These are phyloP conservation scores for Pholiota adiposa DNA, from an alignment of 1,284 basidiomycete genomes.

Conservation along the genomic window DNA sequence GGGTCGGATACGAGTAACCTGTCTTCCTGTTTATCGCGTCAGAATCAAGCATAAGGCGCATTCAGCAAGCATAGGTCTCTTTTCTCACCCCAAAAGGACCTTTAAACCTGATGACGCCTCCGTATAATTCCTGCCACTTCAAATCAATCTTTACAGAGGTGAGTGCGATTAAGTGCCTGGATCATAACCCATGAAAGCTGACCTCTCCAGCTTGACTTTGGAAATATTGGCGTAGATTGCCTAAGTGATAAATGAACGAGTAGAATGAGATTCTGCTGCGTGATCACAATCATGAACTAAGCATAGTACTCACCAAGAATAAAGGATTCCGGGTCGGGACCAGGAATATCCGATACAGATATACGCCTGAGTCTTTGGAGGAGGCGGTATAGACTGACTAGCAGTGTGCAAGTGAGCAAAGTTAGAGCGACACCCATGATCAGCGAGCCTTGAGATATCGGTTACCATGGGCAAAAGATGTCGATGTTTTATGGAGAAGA, in stretches of 20 bases:
- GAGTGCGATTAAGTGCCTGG: background rate
- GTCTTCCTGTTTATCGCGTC: slow-evolving; percentile 35
- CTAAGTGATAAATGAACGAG: slow-evolving; percentile 18
- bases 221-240: slow-evolving; percentile 34
- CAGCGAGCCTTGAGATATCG: background rate
- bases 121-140: slow-evolving; percentile 40
- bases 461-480: background rate
- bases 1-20: slow-evolving; percentile 44
- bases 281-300: background rate
- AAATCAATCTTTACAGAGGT: slow-evolving; percentile 35
- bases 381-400: slow-evolving; percentile 17
- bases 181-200: background rate
- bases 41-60: background rate
- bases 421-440: slow-evolving; percentile 13
- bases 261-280: background rate
- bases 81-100: slow-evolving; percentile 38
- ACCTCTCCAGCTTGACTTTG: slow-evolving; percentile 37
- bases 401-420: slow-evolving; percentile 2
- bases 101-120: slow-evolving; percentile 38
- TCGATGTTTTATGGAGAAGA: slow-evolving; percentile 3
- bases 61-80: background rate
- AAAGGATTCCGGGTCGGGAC: slow-evolving; percentile 38
- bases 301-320: slow-evolving; percentile 30
- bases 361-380: slow-evolving; percentile 29
- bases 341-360: slow-evolving; percentile 36